Conservation (phyloP, 2,329 filamentous ascomycete genomes). For the Ceratocystiopsis minuta region DNA sequence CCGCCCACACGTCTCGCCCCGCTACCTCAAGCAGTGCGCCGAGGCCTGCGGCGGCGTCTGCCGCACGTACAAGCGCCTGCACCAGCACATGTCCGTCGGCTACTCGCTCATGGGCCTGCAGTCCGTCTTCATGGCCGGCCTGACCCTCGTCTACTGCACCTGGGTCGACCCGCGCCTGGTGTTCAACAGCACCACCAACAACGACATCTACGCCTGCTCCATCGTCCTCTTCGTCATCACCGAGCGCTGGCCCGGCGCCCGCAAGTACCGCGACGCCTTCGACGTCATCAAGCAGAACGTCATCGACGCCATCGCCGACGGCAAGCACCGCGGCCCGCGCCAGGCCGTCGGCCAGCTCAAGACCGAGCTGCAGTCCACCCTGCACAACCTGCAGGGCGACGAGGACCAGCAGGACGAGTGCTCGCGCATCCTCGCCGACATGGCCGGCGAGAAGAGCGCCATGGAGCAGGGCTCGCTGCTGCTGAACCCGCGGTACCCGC, state of each 20-base stretch:
- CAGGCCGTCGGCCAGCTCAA: constrained; percentile 1
- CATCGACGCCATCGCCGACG: constrained; percentile 12
- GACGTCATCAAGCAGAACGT: constrained; percentile 15
- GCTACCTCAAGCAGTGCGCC: not conserved
- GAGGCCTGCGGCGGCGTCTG: constrained; percentile 6
- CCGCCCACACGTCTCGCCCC: too few species aligned
- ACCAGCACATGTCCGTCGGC: constrained; percentile 3
- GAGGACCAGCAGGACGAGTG: constrained; percentile 3
- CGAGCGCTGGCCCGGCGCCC: constrained; percentile 15
- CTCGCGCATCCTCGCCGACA: not conserved
- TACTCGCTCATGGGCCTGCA: constrained; percentile 6
- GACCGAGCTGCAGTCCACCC: not conserved
- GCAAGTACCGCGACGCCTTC: constrained; percentile 17
- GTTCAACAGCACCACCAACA: not conserved
- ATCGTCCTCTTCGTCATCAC: constrained; percentile 16
- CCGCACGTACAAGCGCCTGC: constrained; percentile 5
- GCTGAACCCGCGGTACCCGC: too few species aligned
- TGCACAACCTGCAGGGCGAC: constrained; percentile 1
- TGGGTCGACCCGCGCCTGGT: not conserved
- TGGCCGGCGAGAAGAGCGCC: not conserved
- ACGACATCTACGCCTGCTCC: constrained; percentile 11
- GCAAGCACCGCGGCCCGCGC: constrained; percentile 9
- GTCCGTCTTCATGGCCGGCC: constrained; percentile 6
- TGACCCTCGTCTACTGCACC: constrained; percentile 4
- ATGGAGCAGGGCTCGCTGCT: not conserved